A percentile compares a stretch with the other conserved stretches of the same genome.
phyloP scores from a whole-genome alignment of 495 filamentous ascomycete genomes.

The Tricharina praecox region DNA sequence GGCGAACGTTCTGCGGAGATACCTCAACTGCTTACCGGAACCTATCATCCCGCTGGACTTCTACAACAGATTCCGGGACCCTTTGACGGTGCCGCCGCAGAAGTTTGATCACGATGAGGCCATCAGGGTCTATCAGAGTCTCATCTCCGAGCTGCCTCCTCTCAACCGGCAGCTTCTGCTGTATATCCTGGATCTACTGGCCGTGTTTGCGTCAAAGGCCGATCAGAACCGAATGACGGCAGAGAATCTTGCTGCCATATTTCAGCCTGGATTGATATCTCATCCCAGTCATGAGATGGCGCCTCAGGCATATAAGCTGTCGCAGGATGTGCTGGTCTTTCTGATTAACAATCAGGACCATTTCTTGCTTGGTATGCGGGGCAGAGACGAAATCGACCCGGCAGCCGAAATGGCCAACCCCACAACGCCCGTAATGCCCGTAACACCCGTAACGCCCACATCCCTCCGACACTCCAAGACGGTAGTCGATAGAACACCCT shows the following conservation, averaged over 20 bases:
- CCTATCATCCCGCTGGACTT: constrained; percentile 91
- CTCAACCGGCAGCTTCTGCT: constrained; percentile 88
- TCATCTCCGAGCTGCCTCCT: constrained; percentile 84
- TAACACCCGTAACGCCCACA: too few relatives aligned
- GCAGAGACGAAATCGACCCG: constrained; percentile 12
- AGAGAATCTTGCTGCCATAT: constrained; percentile 89
- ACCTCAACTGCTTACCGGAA: constrained; percentile 85
- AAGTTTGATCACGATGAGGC: constrained; percentile 59
- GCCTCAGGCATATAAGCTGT: constrained; percentile 79
- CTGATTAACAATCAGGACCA: constrained; percentile 71
- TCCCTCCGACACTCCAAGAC: constrained; percentile 34
- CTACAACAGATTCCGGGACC: constrained; percentile 79
- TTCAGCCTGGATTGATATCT: constrained; percentile 89
- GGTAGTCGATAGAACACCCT: constrained; percentile 56
- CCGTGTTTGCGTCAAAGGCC: constrained; percentile 93
- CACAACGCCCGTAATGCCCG: constrained; percentile 39
- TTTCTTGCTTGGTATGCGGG: constrained; percentile 30
- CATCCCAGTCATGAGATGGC: constrained; percentile 92
- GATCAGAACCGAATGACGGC: constrained; percentile 95
- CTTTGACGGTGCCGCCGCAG: constrained; percentile 45
- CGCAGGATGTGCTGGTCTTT: constrained; percentile 94
- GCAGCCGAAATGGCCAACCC: constrained; percentile 31
- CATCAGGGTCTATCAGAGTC: constrained; percentile 65
- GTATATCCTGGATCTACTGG: constrained; percentile 94
- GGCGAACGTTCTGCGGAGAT: constrained; percentile 86